Conservation (phyloP, 805 yeast species). For the Zygosaccharomyces gambellarensis region DNA sequence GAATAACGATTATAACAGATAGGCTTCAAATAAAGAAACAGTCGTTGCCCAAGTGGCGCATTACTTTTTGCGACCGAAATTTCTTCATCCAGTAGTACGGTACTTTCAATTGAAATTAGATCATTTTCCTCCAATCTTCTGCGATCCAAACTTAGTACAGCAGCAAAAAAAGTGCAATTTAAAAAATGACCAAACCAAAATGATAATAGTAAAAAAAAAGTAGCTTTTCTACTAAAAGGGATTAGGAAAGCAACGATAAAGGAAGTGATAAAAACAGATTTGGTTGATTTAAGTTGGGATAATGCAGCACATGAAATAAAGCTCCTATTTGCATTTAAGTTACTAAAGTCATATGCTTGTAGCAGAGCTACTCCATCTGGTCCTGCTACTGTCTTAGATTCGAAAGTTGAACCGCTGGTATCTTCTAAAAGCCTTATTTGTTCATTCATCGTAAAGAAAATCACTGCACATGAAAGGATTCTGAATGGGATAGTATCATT, state of each 20-base stretch:
- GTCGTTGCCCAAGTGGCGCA: background rate
- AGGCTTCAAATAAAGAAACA: background rate
- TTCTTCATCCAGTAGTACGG: slow-evolving; percentile 8
- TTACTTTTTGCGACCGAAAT: slow-evolving; percentile 1
- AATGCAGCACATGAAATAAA: slow-evolving; percentile 26
- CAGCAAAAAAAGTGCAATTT: slow-evolving; percentile 59
- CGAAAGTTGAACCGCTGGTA: slow-evolving; percentile 28
- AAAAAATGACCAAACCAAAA: slow-evolving; percentile 55
- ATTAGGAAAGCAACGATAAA: slow-evolving; percentile 32
- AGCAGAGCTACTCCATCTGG: background rate
- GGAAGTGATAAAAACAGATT: slow-evolving; percentile 7
- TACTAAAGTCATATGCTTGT: background rate
- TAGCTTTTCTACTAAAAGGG: slow-evolving; percentile 37
- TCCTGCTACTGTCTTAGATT: background rate
- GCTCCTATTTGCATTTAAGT: slow-evolving; percentile 39
- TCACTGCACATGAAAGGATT: slow-evolving; percentile 15
- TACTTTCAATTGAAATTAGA: slow-evolving; percentile 28
- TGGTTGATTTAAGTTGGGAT: slow-evolving; percentile 8
- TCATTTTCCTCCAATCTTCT: slow-evolving; percentile 59
- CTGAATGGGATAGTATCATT: slow-evolving; percentile 15
- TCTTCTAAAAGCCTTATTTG: slow-evolving; percentile 8
- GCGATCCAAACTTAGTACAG: slow-evolving; percentile 63
- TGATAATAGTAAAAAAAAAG: slow-evolving; percentile 44
- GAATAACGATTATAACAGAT: slow-evolving; percentile 2
- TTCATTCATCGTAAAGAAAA: slow-evolving; percentile 4